A percentile compares a stretch with the other conserved stretches of the same genome.
Conservation (phyloP, 2,329 filamentous ascomycete species). For the Calcarisporium arbuscula region DNA sequence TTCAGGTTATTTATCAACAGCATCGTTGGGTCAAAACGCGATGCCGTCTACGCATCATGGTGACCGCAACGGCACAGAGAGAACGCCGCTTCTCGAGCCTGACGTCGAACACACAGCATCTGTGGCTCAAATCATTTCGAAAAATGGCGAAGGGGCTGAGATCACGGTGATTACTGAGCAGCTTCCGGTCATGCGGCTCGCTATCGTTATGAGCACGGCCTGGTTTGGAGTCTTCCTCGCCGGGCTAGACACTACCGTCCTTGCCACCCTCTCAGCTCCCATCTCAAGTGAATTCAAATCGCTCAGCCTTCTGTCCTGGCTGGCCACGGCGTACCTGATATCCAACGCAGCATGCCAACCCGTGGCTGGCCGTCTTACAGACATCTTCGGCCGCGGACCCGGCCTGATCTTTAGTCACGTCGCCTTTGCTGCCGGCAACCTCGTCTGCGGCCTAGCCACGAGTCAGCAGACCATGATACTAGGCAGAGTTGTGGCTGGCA, state of each 20-base stretch:
- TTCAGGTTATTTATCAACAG: too few relatives aligned
- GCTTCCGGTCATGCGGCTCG: slow-evolving; percentile 40
- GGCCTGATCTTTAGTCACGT: slow-evolving; percentile 75
- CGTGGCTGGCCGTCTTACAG: slow-evolving; percentile 76
- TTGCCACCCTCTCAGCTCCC: slow-evolving; percentile 76
- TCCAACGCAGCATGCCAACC: slow-evolving; percentile 84
- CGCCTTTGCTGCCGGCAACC: slow-evolving; percentile 72
- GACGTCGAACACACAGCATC: too few relatives aligned
- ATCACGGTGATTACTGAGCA: slow-evolving; percentile 42
- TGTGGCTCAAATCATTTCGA: too few relatives aligned
- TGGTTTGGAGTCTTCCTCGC: slow-evolving; percentile 59
- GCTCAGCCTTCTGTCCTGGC: slow-evolving; percentile 76
- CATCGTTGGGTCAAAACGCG: too few relatives aligned
- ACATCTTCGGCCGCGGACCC: slow-evolving; percentile 76
- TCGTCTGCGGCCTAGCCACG: slow-evolving; percentile 72
- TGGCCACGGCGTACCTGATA: slow-evolving; percentile 81
- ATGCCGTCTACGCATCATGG: too few relatives aligned
- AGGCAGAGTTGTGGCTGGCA: slow-evolving; percentile 72
- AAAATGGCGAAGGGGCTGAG: slow-evolving; percentile 33
- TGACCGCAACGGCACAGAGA: too few relatives aligned
- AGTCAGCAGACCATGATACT: slow-evolving; percentile 64
- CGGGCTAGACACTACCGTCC: slow-evolving; percentile 70
- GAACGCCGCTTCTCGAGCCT: too few relatives aligned
- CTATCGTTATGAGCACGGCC: slow-evolving; percentile 47
- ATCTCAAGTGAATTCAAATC: slow-evolving; percentile 81